Base-by-base conservation (phyloP, 345 rosid species). In the Populus tremula region DNA sequence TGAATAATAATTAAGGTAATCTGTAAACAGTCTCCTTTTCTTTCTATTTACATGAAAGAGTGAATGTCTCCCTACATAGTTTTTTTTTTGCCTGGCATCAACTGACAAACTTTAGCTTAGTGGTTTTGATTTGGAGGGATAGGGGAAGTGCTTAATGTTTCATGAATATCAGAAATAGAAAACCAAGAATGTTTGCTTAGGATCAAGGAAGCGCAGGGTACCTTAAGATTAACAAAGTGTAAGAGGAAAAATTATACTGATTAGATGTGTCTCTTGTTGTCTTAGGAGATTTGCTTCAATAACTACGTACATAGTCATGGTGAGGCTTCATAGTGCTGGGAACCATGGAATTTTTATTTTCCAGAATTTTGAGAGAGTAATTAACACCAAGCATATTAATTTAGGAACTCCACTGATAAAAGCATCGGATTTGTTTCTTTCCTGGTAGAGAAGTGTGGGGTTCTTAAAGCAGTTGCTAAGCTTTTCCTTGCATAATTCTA, bases 401-500 rank as follows among this genome's bases (percentile, higher is more conserved):
- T 8, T 0, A 18, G 21, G 74, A 77, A 73, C 14, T 76, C 77
- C 76, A 85, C 77, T 72, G 25, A 70, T 14, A 65, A 67, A 62
- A 53, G 77, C 67, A 71, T n/a, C 36, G 36, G 36, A 33, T 33
- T 33, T 33, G 1, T 33, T 33, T 33, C 36, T 33, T 33, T 4
- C 36, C 36, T 33, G 76, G 71, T 39, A 38, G 41, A 59, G 74
- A 77, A 73, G 78, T 77, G 74, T 59, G 27, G 25, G 31, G 38
- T 71, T 66, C 56, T 71, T 67, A 64, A 66, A 78, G 69, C 45
- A 69, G 68, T 35, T 56, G 71, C 29, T 73, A 76, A 70, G 76
- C 80, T 79, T 85, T 79, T 80, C 53, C 77, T 79, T 39, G 31
- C 76, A 79, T 65, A 23, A 53, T 71, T 77, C 67, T 61, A 25